These are phyloP conservation scores for Neofusicoccum kwambonambiense DNA, from an alignment of 2,329 filamentous ascomycete genomes.

Conservation along the genomic window DNA sequence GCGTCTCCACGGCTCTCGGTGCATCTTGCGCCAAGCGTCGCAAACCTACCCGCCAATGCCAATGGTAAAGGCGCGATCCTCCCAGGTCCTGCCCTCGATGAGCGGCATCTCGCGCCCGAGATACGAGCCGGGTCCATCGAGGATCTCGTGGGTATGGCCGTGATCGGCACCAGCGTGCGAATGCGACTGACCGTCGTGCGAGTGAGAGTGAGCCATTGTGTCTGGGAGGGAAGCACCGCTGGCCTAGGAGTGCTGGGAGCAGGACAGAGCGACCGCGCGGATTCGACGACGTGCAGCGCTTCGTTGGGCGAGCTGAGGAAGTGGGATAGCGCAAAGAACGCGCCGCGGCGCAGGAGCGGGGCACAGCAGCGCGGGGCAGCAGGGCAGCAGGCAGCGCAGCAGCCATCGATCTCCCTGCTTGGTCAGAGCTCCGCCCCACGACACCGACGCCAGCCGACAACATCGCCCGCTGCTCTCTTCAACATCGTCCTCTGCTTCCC, in stretches of 20 bases:
- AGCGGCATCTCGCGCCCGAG: constrained; percentile 90
- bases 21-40: neutral
- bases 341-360: neutral
- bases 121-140: constrained; percentile 89
- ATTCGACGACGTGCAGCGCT: neutral
- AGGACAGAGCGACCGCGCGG: neutral
- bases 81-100: constrained; percentile 82
- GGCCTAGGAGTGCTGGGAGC: neutral
- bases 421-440: constrained; percentile 3
- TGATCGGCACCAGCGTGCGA: constrained; percentile 61
- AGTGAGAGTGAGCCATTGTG: constrained; percentile 44
- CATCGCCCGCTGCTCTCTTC: neutral
- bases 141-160: constrained; percentile 93
- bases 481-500: neutral
- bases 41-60: constrained; percentile 87
- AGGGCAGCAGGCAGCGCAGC: neutral
- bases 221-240: neutral
- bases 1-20: constrained; percentile 45
- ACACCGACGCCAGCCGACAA: neutral
- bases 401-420: neutral
- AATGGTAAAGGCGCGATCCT: constrained; percentile 86
- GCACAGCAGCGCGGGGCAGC: neutral
- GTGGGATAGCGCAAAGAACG: neutral
- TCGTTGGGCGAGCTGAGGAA: neutral
- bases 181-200: constrained; percentile 50